phyloP scores from a whole-genome alignment of 2,329 filamentous ascomycete species.

The Fusarium papillatum region DNA sequence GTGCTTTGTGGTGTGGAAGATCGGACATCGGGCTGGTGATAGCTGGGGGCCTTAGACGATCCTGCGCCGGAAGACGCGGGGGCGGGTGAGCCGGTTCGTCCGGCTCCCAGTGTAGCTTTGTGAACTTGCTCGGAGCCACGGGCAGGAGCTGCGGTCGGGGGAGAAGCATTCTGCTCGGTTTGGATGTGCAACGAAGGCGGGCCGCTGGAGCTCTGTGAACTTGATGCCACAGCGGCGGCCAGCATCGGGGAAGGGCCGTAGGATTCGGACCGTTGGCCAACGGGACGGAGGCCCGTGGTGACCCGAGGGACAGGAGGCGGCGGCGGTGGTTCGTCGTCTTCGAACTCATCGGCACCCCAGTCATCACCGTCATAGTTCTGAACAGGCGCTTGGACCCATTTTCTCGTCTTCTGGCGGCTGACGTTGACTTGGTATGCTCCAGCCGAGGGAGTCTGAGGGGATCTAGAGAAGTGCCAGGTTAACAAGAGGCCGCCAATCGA shows the following conservation, averaged over 20 bases:
- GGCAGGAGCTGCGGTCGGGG: slow-evolving; percentile 2
- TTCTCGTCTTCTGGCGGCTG: slow-evolving; percentile 89
- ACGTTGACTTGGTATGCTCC: slow-evolving; percentile 84
- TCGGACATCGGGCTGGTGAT: slow-evolving; percentile 36
- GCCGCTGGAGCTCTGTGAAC: slow-evolving; percentile 42
- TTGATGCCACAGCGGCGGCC: slow-evolving; percentile 40
- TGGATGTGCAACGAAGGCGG: slow-evolving; percentile 45
- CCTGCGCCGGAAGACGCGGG: slow-evolving; percentile 26
- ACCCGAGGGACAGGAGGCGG: slow-evolving; percentile 48
- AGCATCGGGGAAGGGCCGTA: slow-evolving; percentile 41
- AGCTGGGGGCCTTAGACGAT: slow-evolving; percentile 30
- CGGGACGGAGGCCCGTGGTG: slow-evolving; percentile 46
- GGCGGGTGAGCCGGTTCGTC: slow-evolving; percentile 36
- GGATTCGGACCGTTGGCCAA: slow-evolving; percentile 47
- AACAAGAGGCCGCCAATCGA: slow-evolving; percentile 10
- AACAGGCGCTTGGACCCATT: slow-evolving; percentile 93
- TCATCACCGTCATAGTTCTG: slow-evolving; percentile 94
- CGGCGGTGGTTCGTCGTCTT: slow-evolving; percentile 65
- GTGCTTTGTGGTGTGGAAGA: slow-evolving; percentile 42
- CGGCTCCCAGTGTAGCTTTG: slow-evolving; percentile 25
- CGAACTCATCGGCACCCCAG: slow-evolving; percentile 83
- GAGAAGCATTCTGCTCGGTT: slow-evolving; percentile 30
- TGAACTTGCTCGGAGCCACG: slow-evolving; percentile 26
- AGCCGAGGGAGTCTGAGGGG: slow-evolving; percentile 48
- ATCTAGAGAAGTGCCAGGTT: slow-evolving; percentile 37